Conservation (phyloP, 306 rosid species). For the Cercis canadensis region DNA sequence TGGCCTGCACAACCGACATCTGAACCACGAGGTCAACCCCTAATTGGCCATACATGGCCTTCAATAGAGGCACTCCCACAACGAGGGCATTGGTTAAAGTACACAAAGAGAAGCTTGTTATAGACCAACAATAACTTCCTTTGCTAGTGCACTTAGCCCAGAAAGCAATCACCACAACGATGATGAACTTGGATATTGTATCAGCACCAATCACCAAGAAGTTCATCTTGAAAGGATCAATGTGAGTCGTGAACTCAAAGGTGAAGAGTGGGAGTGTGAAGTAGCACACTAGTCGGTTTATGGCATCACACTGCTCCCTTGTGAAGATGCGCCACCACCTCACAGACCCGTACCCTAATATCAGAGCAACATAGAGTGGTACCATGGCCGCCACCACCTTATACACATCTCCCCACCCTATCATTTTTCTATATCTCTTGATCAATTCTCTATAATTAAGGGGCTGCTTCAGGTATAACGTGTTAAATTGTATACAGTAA, state of each 20-base stretch:
- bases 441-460: no score
- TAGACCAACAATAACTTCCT: slow-evolving; percentile 79
- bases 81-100: slow-evolving; percentile 80
- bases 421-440: slow-evolving; percentile 46
- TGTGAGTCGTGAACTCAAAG: slow-evolving; percentile 76
- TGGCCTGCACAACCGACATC: slow-evolving; percentile 76
- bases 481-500: background rate
- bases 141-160: slow-evolving; percentile 79
- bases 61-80: slow-evolving; percentile 79
- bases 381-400: slow-evolving; percentile 79
- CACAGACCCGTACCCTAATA: slow-evolving; percentile 86
- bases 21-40: slow-evolving; percentile 87
- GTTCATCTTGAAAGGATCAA: slow-evolving; percentile 84
- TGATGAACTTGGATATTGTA: slow-evolving; percentile 72
- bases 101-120: slow-evolving; percentile 82
- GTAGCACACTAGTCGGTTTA: slow-evolving; percentile 81
- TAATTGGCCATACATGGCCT: slow-evolving; percentile 76
- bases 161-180: slow-evolving; percentile 56
- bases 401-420: slow-evolving; percentile 84
- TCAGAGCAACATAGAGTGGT: slow-evolving; percentile 80
- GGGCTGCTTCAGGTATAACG: no score
- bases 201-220: slow-evolving; percentile 67
- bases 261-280: slow-evolving; percentile 92
- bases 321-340: slow-evolving; percentile 88
- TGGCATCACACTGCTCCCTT: slow-evolving; percentile 80